Evolutionary conservation across 129 eudicot genomes (phyloP), one percentile per base, ranked within the genome.

Genomic region (Apium graveolens): DNA sequence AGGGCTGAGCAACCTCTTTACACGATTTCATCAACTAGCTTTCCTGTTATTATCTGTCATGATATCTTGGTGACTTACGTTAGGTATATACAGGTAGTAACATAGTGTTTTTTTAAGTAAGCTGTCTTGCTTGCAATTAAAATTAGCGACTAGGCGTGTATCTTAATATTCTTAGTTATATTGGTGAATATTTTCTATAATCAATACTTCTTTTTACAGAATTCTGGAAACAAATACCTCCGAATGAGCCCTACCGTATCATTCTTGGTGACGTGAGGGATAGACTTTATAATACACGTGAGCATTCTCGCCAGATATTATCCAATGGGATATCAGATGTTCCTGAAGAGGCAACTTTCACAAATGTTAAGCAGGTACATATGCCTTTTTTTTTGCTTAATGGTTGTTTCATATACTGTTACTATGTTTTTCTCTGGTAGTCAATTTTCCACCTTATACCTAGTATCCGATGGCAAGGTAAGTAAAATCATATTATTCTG

Each of bases 191-290:
- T 49, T 14, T 46, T 20, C 3, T 46, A 13, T 17, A 20, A 49
- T 18, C n/a, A 14, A 18, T 49, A 49, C 57, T 49, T 0, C 7
- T 18, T 72, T 57, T 43, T 81, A 49, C 90, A 91, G 97, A 92
- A 78, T 92, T 92, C 46, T 92, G 97, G 97, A 92, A 92, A 80
- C 86, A 86, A 79, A 74, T 86, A 75, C 95, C 95, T n/a, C 86
- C 89, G 37, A 92, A 75, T 39, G 95, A 92, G 83, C 97, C 97
- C 2, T 92, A 92, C 42, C 95, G 97, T 76, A 87, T 92, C 35
- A 83, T 92, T 83, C 94, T 92, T 77, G 95, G 89, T 70, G 89
- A 86, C 35, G 97, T 92, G 87, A 89, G 97, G 88, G 97, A 92
- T 84, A 87, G 85, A 81, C 83, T 92, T 39, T 92, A 89, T 77